phyloP scores from a whole-genome alignment of 805 yeast genomes.

The Grigorovia transvaalensis region DNA sequence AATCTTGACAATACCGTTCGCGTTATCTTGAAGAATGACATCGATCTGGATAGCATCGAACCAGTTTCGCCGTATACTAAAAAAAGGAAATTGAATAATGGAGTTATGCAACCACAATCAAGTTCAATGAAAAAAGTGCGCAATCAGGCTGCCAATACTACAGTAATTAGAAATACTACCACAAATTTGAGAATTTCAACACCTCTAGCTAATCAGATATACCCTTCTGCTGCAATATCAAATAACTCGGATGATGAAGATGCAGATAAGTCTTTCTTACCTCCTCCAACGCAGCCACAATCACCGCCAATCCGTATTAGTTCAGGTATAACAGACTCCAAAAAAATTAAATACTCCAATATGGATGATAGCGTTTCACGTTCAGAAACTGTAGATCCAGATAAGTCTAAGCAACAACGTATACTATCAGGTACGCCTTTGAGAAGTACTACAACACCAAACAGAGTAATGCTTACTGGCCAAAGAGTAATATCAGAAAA shows the following conservation, averaged over 20 bases:
- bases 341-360: slow-evolving; percentile 23
- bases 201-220: slow-evolving; percentile 33
- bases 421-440: slow-evolving; percentile 26
- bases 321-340: slow-evolving; percentile 25
- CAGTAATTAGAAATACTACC: slow-evolving; percentile 5
- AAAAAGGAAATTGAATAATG: slow-evolving; percentile 19
- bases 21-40: slow-evolving; percentile 35
- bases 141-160: slow-evolving; percentile 5
- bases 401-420: slow-evolving; percentile 28
- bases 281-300: slow-evolving; percentile 31
- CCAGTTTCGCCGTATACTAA: slow-evolving; percentile 20
- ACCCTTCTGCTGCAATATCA: slow-evolving; percentile 20
- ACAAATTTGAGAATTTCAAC: slow-evolving; percentile 28
- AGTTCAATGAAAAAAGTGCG: slow-evolving; percentile 19
- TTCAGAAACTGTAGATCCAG: slow-evolving; percentile 31
- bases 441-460: slow-evolving; percentile 19
- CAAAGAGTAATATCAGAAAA: slow-evolving; percentile 22
- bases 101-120: slow-evolving; percentile 4
- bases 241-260: slow-evolving; percentile 27
- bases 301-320: slow-evolving; percentile 31
- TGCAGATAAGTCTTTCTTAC: slow-evolving; percentile 27
- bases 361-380: slow-evolving; percentile 31
- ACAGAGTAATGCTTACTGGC: slow-evolving; percentile 18
- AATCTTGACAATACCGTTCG: slow-evolving; percentile 38
- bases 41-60: slow-evolving; percentile 21